phyloP scores from a whole-genome alignment of 2,329 filamentous ascomycete genomes.

The Seiridium cupressi region DNA sequence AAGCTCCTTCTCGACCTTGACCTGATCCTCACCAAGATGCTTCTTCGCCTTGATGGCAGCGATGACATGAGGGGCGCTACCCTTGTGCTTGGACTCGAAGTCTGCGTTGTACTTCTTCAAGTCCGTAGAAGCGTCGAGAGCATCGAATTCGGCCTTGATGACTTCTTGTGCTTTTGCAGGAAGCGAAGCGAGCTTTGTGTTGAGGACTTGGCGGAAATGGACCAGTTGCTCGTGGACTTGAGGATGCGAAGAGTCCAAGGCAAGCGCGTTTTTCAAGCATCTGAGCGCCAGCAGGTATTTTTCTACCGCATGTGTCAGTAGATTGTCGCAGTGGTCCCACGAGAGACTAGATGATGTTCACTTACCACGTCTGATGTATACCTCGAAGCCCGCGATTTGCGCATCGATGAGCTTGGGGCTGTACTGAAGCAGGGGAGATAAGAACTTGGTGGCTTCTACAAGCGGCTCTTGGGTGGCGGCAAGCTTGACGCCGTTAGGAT shows the following conservation, averaged over 20 bases:
- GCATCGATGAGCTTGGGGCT: slow-evolving; percentile 78
- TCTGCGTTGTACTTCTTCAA: slow-evolving; percentile 65
- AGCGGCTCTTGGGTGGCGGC: slow-evolving; percentile 80
- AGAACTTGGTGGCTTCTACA: slow-evolving; percentile 82
- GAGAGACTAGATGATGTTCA: not conserved
- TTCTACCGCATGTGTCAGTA: slow-evolving; percentile 45
- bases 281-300: slow-evolving; percentile 87
- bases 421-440: slow-evolving; percentile 77
- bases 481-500: slow-evolving; percentile 79
- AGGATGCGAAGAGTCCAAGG: slow-evolving; percentile 67
- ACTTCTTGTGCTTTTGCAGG: slow-evolving; percentile 65
- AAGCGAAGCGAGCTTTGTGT: slow-evolving; percentile 56
- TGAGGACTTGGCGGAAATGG: slow-evolving; percentile 64
- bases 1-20: slow-evolving; percentile 60
- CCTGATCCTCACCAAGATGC: slow-evolving; percentile 56
- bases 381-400: slow-evolving; percentile 85
- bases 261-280: slow-evolving; percentile 73
- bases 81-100: slow-evolving; percentile 61
- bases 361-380: slow-evolving; percentile 81
- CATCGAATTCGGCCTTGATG: slow-evolving; percentile 66
- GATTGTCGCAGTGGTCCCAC: slow-evolving; percentile 17
- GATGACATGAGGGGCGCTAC: slow-evolving; percentile 61
- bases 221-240: slow-evolving; percentile 74
- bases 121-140: slow-evolving; percentile 55
- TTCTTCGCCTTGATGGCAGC: slow-evolving; percentile 60